phyloP scores from a whole-genome alignment of 441 rosid species.

The Populus hybrid region DNA sequence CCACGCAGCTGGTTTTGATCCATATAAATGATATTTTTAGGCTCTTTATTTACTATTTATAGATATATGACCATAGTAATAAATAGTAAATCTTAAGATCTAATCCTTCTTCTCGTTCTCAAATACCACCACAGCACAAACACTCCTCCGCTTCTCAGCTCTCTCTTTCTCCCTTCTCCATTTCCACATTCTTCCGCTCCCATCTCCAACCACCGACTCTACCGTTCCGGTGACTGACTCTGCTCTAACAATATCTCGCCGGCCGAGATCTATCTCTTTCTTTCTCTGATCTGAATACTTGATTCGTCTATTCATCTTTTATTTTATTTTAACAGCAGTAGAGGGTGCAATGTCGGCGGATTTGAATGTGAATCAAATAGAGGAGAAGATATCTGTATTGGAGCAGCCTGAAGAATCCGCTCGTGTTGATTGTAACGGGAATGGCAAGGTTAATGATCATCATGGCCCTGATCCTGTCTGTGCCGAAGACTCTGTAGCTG shows the following conservation, averaged over 20 bases:
- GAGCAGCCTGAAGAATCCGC: not conserved
- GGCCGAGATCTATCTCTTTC: not conserved
- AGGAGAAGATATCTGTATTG: not conserved
- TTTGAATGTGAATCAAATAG: not conserved
- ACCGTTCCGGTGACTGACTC: not conserved
- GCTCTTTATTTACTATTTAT: no score
- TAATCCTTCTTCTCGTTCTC: no score
- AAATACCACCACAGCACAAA: not conserved
- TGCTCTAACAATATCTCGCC: not conserved
- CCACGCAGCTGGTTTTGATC: no score
- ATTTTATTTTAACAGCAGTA: not conserved
- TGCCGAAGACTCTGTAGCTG: not conserved
- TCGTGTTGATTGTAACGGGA: not conserved
- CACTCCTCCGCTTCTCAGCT: not conserved
- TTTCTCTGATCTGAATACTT: not conserved
- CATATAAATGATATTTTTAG: no score
- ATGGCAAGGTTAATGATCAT: not conserved
- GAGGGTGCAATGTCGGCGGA: not conserved
- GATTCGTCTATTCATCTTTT: not conserved
- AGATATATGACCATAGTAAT: no score
- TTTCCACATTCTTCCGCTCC: not conserved
- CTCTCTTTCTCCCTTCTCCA: not conserved
- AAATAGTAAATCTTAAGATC: no score
- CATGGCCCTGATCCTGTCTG: not conserved
- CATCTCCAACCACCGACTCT: not conserved